These are phyloP conservation scores for Lasiosphaeris hirsuta DNA, from an alignment of 495 filamentous ascomycete genomes.

Conservation along the genomic window DNA sequence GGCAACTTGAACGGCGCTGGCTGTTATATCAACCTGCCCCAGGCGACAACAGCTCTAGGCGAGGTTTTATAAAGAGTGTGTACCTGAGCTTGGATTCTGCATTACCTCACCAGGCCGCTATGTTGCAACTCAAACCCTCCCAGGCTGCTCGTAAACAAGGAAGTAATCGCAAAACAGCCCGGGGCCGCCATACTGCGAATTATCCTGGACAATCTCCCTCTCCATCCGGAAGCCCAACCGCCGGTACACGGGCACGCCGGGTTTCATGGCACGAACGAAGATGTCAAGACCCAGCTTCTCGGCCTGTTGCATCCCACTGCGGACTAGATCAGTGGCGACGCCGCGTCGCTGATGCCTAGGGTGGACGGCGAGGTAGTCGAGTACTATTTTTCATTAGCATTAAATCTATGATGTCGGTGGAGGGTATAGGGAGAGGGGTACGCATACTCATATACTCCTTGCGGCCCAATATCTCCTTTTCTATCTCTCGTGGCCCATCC, in stretches of 20 bases:
- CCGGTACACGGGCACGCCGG: slow-evolving; percentile 25
- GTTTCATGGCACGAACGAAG: slow-evolving; percentile 27
- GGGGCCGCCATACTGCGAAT: slow-evolving; percentile 27
- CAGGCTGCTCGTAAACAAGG: slow-evolving; percentile 11
- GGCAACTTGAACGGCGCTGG: no score
- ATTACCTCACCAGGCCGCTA: no score
- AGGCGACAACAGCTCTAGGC: no score
- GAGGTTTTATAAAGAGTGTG: no score
- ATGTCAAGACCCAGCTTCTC: slow-evolving; percentile 28
- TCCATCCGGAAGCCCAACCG: slow-evolving; percentile 28
- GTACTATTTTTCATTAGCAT: slow-evolving; percentile 10
- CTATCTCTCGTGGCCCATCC: background rate
- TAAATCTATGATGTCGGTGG: background rate
- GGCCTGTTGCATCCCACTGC: slow-evolving; percentile 28
- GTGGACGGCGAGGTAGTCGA: slow-evolving; percentile 37
- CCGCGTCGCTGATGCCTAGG: slow-evolving; percentile 30
- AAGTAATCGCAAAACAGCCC: slow-evolving; percentile 23
- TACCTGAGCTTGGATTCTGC: no score
- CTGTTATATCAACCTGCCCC: no score
- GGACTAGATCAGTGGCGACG: slow-evolving; percentile 26
- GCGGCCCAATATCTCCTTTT: slow-evolving; percentile 13
- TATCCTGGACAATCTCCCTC: slow-evolving; percentile 30
- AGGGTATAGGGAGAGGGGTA: background rate
- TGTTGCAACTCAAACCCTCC: no score
- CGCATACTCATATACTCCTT: slow-evolving; percentile 23